These are phyloP conservation scores for Beauveria brongniartii DNA, from an alignment of 2,329 filamentous ascomycete species.

Conservation along the genomic window DNA sequence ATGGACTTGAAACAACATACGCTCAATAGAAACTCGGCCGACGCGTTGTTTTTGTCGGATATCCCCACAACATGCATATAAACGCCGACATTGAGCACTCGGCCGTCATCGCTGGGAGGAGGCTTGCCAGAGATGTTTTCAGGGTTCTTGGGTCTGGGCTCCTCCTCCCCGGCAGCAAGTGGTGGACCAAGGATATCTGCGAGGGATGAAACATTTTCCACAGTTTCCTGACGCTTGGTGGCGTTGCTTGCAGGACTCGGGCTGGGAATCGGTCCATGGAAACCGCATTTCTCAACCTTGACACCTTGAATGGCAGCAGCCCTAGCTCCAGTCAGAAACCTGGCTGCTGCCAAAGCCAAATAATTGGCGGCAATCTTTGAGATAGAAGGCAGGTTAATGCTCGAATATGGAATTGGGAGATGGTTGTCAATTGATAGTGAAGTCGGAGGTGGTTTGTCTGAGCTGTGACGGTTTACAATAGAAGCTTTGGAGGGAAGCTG, in stretches of 20 bases:
- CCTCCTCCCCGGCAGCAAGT: background rate
- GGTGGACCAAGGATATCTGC: background rate
- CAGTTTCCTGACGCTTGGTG: background rate
- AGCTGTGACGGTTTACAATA: background rate
- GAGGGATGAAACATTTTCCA: background rate
- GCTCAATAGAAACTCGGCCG: background rate
- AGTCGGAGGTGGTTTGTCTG: background rate
- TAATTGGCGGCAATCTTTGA: background rate
- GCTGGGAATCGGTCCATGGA: background rate
- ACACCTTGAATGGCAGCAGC: background rate
- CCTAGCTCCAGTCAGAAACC: background rate
- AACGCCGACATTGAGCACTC: background rate
- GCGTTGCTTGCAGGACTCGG: background rate
- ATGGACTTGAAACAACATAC: background rate
- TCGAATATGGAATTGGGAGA: background rate
- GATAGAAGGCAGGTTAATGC: background rate
- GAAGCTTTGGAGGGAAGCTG: background rate
- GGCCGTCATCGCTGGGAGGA: background rate
- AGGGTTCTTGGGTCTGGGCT: background rate
- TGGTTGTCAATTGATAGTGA: background rate
- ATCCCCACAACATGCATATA: background rate
- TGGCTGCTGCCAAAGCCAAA: background rate
- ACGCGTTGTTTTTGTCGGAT: background rate
- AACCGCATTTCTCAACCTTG: background rate
- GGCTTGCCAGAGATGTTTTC: background rate